Conservation (phyloP, 768 basidiomycete genomes). For the Suillus plorans region DNA sequence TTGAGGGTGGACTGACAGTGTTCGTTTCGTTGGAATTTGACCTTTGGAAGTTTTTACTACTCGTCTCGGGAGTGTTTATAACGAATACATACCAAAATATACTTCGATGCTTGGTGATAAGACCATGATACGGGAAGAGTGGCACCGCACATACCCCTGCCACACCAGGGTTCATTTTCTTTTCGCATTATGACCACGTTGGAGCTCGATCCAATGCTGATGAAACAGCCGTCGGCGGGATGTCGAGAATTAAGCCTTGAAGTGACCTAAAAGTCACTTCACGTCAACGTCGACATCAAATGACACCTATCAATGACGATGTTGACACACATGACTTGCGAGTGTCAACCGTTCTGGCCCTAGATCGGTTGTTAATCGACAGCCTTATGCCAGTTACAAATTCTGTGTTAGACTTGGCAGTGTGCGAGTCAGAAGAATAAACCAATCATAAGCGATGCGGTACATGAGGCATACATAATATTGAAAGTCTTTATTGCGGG, state of each 20-base stretch:
- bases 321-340: background rate
- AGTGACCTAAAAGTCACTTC: background rate
- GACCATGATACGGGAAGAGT: background rate
- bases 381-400: background rate
- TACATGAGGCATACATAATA: background rate
- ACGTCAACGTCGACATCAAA: background rate
- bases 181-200: background rate
- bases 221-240: no score
- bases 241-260: background rate
- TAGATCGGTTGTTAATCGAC: background rate
- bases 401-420: background rate
- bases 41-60: background rate
- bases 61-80: background rate
- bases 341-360: background rate
- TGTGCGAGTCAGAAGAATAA: background rate
- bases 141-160: background rate
- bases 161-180: background rate
- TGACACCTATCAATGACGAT: background rate
- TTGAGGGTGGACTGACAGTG: conserved; percentile 7
- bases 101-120: background rate
- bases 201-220: background rate
- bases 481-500: background rate
- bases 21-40: background rate
- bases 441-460: background rate
- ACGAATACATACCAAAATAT: background rate